Percentiles rank a stretch among this genome's conserved stretches.
Evolutionary conservation across 495 filamentous ascomycete species (phyloP).

Genomic region (Xeromyces bisporus): DNA sequence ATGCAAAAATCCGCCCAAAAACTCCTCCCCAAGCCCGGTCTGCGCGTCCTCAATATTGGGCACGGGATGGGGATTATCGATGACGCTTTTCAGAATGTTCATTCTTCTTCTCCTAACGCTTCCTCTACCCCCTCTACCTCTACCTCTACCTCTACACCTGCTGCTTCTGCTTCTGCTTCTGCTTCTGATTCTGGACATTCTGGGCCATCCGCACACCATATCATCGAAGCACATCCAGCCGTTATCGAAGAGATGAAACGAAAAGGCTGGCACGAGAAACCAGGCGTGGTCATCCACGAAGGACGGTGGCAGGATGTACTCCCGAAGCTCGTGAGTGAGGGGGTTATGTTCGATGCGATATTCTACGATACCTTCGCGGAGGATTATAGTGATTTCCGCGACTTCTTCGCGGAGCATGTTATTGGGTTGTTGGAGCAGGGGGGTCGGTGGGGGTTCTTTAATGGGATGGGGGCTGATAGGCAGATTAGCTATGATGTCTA

Average conservation of each 20-base stretch:
- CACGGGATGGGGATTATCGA: constrained; percentile 97
- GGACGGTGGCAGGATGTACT: constrained; percentile 79
- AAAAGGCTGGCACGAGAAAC: constrained; percentile 46
- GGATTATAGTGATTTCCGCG: constrained; percentile 64
- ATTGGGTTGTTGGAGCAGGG: constrained; percentile 56
- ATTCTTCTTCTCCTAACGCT: constrained; percentile 42
- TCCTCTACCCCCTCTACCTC: too few relatives aligned
- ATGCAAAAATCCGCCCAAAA: constrained; percentile 63
- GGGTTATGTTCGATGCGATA: constrained; percentile 69
- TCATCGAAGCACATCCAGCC: constrained; percentile 80
- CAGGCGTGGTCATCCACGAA: constrained; percentile 45
- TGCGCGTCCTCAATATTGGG: constrained; percentile 75
- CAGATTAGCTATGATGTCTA: constrained; percentile 93
- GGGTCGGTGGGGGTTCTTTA: constrained; percentile 83
- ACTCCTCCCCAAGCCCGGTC: constrained; percentile 39
- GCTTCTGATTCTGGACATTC: too few relatives aligned
- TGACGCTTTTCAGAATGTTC: constrained; percentile 60
- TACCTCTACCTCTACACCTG: too few relatives aligned
- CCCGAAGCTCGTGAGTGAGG: constrained; percentile 48
- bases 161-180: too few relatives aligned
- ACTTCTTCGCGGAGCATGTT: constrained; percentile 79
- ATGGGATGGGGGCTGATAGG: constrained; percentile 85
- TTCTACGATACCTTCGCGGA: constrained; percentile 98
- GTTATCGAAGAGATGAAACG: constrained; percentile 54
- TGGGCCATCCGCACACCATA: constrained; percentile 59